phyloP scores from a whole-genome alignment of 257 asterid species.

The Jacaranda copaia region DNA sequence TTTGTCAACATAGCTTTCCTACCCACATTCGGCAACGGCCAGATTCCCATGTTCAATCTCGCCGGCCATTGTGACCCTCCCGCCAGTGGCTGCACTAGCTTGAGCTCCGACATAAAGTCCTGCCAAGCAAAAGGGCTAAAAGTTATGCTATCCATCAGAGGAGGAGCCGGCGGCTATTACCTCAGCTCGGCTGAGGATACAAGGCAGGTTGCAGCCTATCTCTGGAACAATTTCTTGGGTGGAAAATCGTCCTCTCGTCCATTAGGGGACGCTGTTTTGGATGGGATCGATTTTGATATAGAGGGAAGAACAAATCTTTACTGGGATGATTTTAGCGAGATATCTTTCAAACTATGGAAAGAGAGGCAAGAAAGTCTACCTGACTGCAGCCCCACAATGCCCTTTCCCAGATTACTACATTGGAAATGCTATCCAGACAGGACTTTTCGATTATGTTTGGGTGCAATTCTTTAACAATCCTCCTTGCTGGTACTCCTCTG shows the following conservation, averaged over 20 bases:
- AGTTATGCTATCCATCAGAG: constrained; percentile 48
- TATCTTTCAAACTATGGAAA: constrained; percentile 42
- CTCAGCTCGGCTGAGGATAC: constrained; percentile 9
- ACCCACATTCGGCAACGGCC: too few species aligned
- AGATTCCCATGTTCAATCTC: too few species aligned
- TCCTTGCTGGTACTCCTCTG: constrained; percentile 34
- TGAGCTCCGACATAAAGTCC: constrained; percentile 38
- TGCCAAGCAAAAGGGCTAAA: constrained; percentile 49
- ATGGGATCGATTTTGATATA: constrained; percentile 50
- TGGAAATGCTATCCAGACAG: constrained; percentile 48
- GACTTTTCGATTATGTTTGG: constrained; percentile 48
- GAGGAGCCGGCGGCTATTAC: constrained; percentile 43
- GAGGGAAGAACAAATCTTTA: constrained; percentile 49
- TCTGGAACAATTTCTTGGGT: too few species aligned
- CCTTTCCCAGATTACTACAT: constrained; percentile 54
- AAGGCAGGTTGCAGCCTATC: too few species aligned
- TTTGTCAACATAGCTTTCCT: too few species aligned
- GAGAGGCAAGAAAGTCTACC: constrained; percentile 50
- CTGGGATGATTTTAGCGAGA: constrained; percentile 46
- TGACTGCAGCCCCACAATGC: constrained; percentile 63
- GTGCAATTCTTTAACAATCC: constrained; percentile 16
- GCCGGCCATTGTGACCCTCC: too few species aligned
- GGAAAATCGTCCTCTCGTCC: constrained; percentile 2
- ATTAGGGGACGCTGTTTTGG: constrained; percentile 44
- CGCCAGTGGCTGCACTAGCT: constrained; percentile 41